Conservation (phyloP, 2,329 filamentous ascomycete genomes). For the Fusarium nematophilum region DNA sequence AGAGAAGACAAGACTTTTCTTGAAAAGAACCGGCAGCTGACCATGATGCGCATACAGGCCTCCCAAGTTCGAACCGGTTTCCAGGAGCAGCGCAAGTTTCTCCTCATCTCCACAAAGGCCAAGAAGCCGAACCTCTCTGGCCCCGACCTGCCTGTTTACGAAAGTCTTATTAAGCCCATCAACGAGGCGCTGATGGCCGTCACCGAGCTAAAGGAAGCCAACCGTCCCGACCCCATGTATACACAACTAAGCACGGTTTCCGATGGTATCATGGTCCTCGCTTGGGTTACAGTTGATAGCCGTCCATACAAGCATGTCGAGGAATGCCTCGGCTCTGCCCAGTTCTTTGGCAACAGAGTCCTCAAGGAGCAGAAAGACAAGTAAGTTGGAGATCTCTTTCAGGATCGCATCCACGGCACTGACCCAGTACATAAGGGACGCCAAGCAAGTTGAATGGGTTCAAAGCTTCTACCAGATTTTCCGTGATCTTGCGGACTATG, state of each 20-base stretch:
- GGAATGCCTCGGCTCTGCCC: conserved; percentile 83
- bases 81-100: conserved; percentile 85
- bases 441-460: conserved; percentile 86
- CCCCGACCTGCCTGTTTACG: conserved; percentile 71
- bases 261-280: conserved; percentile 88
- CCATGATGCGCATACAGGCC: conserved; percentile 52
- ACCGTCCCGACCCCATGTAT: conserved; percentile 79
- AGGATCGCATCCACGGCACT: not conserved
- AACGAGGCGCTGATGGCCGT: conserved; percentile 85
- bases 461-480: conserved; percentile 94
- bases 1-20: not conserved
- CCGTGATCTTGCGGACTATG: conserved; percentile 83
- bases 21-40: not conserved
- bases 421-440: conserved; percentile 66
- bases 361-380: conserved; percentile 88
- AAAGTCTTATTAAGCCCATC: conserved; percentile 86
- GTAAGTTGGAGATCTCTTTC: conserved; percentile 43
- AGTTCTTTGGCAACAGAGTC: conserved; percentile 96
- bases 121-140: conserved; percentile 84
- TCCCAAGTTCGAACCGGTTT: conserved; percentile 73
- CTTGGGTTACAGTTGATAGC: conserved; percentile 87
- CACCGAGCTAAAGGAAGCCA: conserved; percentile 82
- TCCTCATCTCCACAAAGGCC: conserved; percentile 88
- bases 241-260: conserved; percentile 88
- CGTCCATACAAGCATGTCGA: conserved; percentile 89